Conservation (phyloP, 306 rosid genomes). For the Prunus armeniaca region DNA sequence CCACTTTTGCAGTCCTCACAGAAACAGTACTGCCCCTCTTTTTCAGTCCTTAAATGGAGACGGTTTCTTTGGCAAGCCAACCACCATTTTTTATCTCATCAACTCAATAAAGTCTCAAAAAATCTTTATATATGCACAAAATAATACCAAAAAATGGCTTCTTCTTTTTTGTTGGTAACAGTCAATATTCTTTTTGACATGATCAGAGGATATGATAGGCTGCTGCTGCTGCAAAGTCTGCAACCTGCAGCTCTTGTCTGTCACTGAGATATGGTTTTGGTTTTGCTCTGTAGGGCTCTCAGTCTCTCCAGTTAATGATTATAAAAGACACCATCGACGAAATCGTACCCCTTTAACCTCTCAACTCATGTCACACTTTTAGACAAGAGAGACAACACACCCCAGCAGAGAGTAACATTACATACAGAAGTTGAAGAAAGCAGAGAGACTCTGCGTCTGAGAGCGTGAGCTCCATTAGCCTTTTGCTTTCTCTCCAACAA, state of each 20-base stretch:
- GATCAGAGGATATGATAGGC: neutral
- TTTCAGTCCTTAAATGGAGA: neutral
- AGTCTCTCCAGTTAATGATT: neutral
- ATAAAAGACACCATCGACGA: neutral
- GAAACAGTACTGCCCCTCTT: neutral
- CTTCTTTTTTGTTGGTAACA: neutral
- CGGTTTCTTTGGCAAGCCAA: neutral
- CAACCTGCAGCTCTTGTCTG: neutral
- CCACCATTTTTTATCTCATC: neutral
- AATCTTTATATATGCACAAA: neutral
- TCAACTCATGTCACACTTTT: neutral
- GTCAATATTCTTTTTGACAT: neutral
- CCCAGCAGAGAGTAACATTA: neutral
- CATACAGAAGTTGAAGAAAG: neutral
- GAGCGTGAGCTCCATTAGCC: neutral
- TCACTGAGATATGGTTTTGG: neutral
- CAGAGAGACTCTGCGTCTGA: neutral
- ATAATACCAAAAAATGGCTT: neutral
- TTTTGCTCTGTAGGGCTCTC: neutral
- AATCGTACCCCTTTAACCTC: too few species aligned
- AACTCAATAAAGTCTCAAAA: neutral
- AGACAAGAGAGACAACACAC: neutral
- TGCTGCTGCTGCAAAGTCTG: neutral
- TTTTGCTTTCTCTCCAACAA: neutral
- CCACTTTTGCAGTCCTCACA: neutral